phyloP scores from a whole-genome alignment of 2,329 filamentous ascomycete genomes.

The Talaromyces sp. region DNA sequence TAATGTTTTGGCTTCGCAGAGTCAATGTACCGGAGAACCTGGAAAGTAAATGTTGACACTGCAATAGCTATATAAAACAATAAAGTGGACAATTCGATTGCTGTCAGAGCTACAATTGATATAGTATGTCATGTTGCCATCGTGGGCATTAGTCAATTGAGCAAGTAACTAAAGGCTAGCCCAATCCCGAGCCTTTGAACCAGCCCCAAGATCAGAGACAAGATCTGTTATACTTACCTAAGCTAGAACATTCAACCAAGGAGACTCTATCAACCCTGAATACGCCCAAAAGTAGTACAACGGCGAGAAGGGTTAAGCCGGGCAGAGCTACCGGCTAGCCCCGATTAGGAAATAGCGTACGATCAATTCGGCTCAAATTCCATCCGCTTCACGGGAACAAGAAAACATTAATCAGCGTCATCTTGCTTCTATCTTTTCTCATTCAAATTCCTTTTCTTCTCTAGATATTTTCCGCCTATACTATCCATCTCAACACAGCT shows the following conservation, averaged over 20 bases:
- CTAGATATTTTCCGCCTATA: neutral
- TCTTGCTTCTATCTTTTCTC: neutral
- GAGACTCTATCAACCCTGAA: neutral
- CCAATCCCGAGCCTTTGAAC: neutral
- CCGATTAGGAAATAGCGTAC: constrained; percentile 3
- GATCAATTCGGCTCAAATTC: constrained; percentile 2
- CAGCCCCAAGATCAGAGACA: neutral
- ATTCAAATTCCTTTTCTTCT: neutral
- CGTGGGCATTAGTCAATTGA: neutral
- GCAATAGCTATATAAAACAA: neutral
- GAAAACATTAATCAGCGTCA: constrained; percentile 10
- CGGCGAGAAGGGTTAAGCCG: neutral
- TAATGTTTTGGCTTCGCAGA: neutral
- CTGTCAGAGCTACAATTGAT: neutral
- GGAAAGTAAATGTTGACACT: neutral
- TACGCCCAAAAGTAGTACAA: neutral
- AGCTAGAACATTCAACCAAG: neutral
- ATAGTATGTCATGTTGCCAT: neutral
- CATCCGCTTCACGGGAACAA: neutral
- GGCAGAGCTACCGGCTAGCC: neutral
- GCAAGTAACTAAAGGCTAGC: neutral
- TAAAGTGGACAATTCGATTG: neutral
- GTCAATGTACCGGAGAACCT: neutral
- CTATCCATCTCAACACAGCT: neutral
- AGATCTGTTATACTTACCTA: neutral